A percentile compares a stretch with the other conserved stretches of the same genome.
These are phyloP conservation scores for Alternaria sp. DNA, from an alignment of 2,329 filamentous ascomycete species.

Conservation along the genomic window DNA sequence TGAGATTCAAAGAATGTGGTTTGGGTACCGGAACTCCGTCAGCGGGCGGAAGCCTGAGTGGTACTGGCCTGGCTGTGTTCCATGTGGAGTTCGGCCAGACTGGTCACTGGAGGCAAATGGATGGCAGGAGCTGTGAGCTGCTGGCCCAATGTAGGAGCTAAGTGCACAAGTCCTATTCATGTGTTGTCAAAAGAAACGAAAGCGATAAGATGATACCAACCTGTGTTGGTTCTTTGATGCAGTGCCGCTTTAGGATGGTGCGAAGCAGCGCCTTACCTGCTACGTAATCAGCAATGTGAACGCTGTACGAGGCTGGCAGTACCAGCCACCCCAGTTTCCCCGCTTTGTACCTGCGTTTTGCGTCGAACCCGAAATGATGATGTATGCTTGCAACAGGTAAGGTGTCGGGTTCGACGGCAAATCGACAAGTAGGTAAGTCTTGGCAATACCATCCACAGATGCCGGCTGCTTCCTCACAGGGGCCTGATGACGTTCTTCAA, in stretches of 20 bases:
- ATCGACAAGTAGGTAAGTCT: conserved; percentile 2
- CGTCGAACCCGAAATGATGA: not conserved
- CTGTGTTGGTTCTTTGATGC: not conserved
- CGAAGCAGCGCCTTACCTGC: not conserved
- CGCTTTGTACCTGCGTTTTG: conserved; percentile 13
- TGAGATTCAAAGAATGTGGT: conserved; percentile 39
- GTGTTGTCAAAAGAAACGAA: not conserved
- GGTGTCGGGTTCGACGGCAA: conserved; percentile 8
- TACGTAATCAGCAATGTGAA: not conserved
- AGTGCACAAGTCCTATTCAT: not conserved
- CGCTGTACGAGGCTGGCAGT: not conserved
- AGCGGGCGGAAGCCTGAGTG: conserved; percentile 31
- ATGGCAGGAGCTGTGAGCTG: conserved; percentile 30
- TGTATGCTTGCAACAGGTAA: conserved; percentile 4
- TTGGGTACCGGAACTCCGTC: conserved; percentile 34
- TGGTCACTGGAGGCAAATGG: conserved; percentile 34
- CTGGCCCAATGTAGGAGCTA: conserved; percentile 7
- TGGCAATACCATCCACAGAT: conserved; percentile 15
- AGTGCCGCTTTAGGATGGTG: not conserved
- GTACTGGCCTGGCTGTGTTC: conserved; percentile 38
- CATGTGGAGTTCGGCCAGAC: conserved; percentile 29
- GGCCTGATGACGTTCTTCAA: conserved; percentile 14
- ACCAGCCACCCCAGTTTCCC: conserved; percentile 5
- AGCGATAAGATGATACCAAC: not conserved
- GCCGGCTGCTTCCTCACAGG: conserved; percentile 15